Percentiles rank a stretch among this genome's conserved stretches.
These are phyloP conservation scores for Naganishia sp. DNA, from an alignment of 1,284 basidiomycete genomes.

Conservation along the genomic window DNA sequence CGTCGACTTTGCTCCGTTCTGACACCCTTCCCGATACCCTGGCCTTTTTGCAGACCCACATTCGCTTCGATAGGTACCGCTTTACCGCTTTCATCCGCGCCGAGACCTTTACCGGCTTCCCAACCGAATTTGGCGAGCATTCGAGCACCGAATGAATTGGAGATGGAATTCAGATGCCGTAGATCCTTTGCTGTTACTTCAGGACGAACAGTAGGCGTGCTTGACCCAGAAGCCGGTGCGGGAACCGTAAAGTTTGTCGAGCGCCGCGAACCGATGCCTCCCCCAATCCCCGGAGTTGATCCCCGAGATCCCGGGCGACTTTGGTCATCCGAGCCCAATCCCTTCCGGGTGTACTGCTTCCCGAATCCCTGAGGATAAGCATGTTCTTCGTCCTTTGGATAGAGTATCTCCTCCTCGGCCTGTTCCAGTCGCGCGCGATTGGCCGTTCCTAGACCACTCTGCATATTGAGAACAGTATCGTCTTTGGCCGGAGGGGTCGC, in stretches of 20 bases:
- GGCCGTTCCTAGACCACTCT: conserved; percentile 32
- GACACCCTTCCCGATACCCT: conserved; percentile 84
- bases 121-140: conserved; percentile 95
- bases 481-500: background rate
- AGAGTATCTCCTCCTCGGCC: conserved; percentile 26
- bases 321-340: background rate
- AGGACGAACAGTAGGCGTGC: conserved; percentile 42
- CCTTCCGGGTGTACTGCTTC: background rate
- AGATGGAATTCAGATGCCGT: conserved; percentile 75
- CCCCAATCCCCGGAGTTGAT: conserved; percentile 12
- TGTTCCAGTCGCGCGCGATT: conserved; percentile 29
- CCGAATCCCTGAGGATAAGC: conserved; percentile 32
- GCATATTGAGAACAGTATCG: conserved; percentile 18
- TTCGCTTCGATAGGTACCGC: conserved; percentile 84
- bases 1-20: conserved; percentile 82
- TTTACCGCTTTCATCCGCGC: conserved; percentile 75
- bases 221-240: conserved; percentile 8
- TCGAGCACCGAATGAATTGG: conserved; percentile 74
- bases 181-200: conserved; percentile 66
- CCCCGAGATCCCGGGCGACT: conserved; percentile 4
- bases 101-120: conserved; percentile 79
- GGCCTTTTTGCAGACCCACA: conserved; percentile 69
- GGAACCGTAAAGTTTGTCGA: conserved; percentile 32
- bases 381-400: conserved; percentile 31
- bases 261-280: conserved; percentile 13